Conservation (phyloP, 2,329 filamentous ascomycete species). For the Elsinoe fawcettii region DNA sequence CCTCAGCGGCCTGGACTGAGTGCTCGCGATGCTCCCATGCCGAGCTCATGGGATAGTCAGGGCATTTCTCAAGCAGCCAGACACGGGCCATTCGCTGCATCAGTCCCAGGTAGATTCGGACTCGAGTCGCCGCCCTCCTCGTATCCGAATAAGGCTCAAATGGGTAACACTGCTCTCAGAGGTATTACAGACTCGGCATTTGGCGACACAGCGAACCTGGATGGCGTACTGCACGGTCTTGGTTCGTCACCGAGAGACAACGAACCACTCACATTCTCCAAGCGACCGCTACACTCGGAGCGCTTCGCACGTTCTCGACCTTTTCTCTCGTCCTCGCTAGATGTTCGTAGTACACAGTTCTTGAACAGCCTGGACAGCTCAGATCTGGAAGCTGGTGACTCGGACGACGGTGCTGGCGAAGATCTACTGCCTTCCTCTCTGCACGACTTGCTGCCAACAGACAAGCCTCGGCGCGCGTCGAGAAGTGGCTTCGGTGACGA, state of each 20-base stretch:
- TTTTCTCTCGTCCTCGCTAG: slow-evolving; percentile 13
- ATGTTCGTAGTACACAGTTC: slow-evolving; percentile 19
- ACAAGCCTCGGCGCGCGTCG: slow-evolving; percentile 52
- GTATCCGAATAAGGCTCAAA: slow-evolving; percentile 43
- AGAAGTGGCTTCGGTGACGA: slow-evolving; percentile 51
- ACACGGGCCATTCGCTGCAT: slow-evolving; percentile 84
- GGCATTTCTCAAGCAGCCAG: slow-evolving; percentile 86
- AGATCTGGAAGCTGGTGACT: slow-evolving; percentile 46
- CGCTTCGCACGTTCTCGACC: slow-evolving; percentile 38
- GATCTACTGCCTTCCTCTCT: slow-evolving; percentile 72
- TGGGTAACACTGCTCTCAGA: slow-evolving; percentile 38
- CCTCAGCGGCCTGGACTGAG: slow-evolving; percentile 61
- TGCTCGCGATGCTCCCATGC: slow-evolving; percentile 86
- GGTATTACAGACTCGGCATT: slow-evolving; percentile 59
- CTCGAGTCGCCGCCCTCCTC: slow-evolving; percentile 73
- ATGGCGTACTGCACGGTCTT: slow-evolving; percentile 34
- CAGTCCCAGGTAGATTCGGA: slow-evolving; percentile 84
- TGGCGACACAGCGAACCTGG: slow-evolving; percentile 47
- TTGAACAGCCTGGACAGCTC: slow-evolving; percentile 31
- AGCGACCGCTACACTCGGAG: slow-evolving; percentile 56
- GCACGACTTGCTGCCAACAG: slow-evolving; percentile 56
- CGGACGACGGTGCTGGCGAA: slow-evolving; percentile 81
- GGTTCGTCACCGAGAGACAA: slow-evolving; percentile 56
- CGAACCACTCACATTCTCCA: slow-evolving; percentile 60
- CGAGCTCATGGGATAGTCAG: slow-evolving; percentile 92